A percentile compares a stretch with the other conserved stretches of the same genome.
Conservation (phyloP, 1,284 basidiomycete genomes). For the Puccinia coronata region DNA sequence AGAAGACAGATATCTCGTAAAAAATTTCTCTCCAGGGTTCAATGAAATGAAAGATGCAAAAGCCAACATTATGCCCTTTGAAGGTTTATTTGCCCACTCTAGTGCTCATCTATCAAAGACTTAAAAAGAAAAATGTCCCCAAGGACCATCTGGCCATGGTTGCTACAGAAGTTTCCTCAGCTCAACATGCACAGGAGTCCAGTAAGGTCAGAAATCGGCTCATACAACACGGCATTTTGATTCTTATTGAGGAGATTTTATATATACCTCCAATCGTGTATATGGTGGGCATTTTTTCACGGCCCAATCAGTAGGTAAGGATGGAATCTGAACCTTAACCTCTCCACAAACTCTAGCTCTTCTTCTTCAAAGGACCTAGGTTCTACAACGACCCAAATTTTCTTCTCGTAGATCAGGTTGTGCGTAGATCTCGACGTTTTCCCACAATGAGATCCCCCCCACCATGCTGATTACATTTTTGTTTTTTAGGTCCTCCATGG, state of each 20-base stretch:
- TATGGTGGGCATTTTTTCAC: neutral
- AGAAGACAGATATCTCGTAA: neutral
- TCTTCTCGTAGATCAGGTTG: neutral
- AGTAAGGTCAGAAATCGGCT: neutral
- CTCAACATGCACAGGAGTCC: neutral
- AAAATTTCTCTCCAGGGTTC: neutral
- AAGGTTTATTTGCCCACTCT: conserved; percentile 10
- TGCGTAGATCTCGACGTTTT: neutral
- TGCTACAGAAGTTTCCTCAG: neutral
- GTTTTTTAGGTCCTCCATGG: neutral
- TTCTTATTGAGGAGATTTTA: neutral
- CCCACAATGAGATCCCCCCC: neutral
- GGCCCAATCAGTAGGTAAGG: neutral
- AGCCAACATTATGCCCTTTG: neutral
- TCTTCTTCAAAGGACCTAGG: neutral
- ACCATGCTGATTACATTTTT: neutral
- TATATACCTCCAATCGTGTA: neutral
- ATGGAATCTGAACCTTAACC: neutral
- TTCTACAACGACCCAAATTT: neutral
- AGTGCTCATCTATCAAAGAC: neutral
- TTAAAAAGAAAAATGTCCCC: neutral
- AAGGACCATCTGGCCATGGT: too few species aligned
- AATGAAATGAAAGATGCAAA: neutral
- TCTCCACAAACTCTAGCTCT: neutral
- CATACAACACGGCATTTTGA: neutral